A percentile compares a stretch with the other conserved stretches of the same genome.
Conservation (phyloP, 495 filamentous ascomycete genomes). For the Melanomma pulvis-pyrius region DNA sequence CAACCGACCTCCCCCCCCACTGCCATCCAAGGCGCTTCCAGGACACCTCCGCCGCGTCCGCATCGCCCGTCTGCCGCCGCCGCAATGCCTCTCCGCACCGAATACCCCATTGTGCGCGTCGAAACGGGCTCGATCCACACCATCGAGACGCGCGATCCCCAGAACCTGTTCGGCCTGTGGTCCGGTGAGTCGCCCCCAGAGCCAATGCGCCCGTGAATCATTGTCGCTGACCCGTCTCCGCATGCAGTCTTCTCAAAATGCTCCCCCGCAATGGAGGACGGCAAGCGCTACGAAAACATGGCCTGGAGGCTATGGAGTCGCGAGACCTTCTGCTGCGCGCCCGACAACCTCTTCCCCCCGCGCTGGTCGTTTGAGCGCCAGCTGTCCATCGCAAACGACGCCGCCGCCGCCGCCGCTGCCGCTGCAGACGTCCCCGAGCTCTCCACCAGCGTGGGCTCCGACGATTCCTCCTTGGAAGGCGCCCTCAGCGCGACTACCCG, state of each 20-base stretch:
- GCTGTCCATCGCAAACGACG: slow-evolving; percentile 8
- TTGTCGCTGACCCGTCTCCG: slow-evolving; percentile 11
- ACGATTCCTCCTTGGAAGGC: slow-evolving; percentile 71
- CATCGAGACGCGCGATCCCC: slow-evolving; percentile 87
- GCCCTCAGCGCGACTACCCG: slow-evolving; percentile 65
- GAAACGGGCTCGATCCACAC: slow-evolving; percentile 66
- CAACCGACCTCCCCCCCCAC: slow-evolving; percentile 21
- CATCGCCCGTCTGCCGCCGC: slow-evolving; percentile 10
- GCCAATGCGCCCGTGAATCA: neutral
- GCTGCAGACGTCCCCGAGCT: slow-evolving; percentile 66
- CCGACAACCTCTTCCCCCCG: slow-evolving; percentile 56
- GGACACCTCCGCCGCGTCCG: slow-evolving; percentile 5
- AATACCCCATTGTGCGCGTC: slow-evolving; percentile 42
- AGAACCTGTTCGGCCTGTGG: slow-evolving; percentile 97
- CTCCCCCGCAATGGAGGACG: slow-evolving; percentile 91
- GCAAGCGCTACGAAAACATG: slow-evolving; percentile 88
- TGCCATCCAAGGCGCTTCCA: slow-evolving; percentile 15
- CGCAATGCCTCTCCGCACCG: slow-evolving; percentile 45
- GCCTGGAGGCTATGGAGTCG: slow-evolving; percentile 96
- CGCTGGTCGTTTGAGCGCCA: slow-evolving; percentile 52
- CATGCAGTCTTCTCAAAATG: slow-evolving; percentile 87
- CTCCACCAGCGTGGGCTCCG: slow-evolving; percentile 89
- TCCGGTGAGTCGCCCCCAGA: slow-evolving; percentile 68
- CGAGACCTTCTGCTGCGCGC: slow-evolving; percentile 93
- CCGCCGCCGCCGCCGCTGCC: slow-evolving; percentile 15